Conservation (phyloP, 768 basidiomycete species). For the Trametes elegans region DNA sequence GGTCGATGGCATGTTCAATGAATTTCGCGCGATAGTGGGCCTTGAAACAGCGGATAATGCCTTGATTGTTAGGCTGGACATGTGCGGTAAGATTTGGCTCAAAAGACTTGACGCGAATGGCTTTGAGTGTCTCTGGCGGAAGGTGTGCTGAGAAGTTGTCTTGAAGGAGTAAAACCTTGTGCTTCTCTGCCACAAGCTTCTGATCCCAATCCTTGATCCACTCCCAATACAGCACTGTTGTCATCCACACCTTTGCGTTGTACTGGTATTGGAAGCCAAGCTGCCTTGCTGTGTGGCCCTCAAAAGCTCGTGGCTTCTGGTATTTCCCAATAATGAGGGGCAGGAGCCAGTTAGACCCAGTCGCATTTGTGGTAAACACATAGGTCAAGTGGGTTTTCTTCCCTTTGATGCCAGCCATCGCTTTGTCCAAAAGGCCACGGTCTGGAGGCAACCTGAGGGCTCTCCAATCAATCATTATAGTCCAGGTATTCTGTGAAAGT, state of each 20-base stretch:
- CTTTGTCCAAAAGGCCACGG: background rate
- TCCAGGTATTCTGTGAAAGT: background rate
- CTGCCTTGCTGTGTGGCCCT: too few species aligned
- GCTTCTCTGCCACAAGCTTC: too few species aligned
- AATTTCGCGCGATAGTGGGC: slow-evolving; percentile 33
- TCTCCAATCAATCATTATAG: too few species aligned
- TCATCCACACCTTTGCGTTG: too few species aligned
- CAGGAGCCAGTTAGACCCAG: too few species aligned
- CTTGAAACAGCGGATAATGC: slow-evolving; percentile 37
- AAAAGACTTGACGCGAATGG: slow-evolving; percentile 32
- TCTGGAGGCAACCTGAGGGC: background rate
- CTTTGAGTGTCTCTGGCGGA: slow-evolving; percentile 31
- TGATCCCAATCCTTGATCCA: too few species aligned
- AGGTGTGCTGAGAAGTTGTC: slow-evolving; percentile 36
- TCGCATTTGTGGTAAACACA: too few species aligned
- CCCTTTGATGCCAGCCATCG: background rate
- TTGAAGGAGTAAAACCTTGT: slow-evolving; percentile 28
- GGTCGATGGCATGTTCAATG: slow-evolving; percentile 17
- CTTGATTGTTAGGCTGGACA: slow-evolving; percentile 38
- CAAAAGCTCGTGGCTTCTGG: too few species aligned
- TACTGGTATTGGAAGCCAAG: too few species aligned
- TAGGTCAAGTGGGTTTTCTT: too few species aligned
- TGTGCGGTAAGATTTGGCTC: slow-evolving; percentile 36
- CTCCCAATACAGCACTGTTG: too few species aligned
- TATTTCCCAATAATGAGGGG: too few species aligned